Conservation (phyloP, 352 stramenopile genomes). For the Blastocystis sp. region DNA sequence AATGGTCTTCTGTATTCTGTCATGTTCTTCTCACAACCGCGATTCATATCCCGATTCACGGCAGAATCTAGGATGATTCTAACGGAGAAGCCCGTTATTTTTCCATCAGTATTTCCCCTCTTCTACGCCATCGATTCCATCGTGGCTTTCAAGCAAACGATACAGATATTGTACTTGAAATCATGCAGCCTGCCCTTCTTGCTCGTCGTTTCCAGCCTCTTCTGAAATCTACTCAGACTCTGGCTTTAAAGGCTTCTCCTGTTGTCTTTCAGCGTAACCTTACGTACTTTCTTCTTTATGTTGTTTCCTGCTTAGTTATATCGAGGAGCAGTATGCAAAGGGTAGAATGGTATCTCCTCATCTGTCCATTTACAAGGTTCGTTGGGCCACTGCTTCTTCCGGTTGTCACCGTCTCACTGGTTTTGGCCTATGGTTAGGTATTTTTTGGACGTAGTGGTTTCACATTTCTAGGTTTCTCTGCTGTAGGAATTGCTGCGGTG, state of each 20-base stretch:
- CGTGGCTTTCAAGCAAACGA: neutral
- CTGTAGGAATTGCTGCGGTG: conserved; percentile 64
- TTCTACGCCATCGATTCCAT: neutral
- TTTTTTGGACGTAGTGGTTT: neutral
- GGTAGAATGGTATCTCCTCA: conserved; percentile 68
- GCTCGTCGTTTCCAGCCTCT: conserved; percentile 53
- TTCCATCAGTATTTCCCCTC: neutral
- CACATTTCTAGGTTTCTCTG: conserved; percentile 51
- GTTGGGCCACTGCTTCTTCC: conserved; percentile 64
- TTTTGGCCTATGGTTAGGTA: conserved; percentile 66
- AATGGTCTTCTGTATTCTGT: too few species aligned
- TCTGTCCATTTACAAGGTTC: conserved; percentile 68
- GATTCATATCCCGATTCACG: neutral
- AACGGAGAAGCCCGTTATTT: neutral
- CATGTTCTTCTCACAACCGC: too few species aligned
- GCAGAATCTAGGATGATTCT: neutral
- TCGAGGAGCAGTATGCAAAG: conserved; percentile 66
- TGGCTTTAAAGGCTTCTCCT: conserved; percentile 46
- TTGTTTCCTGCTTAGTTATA: conserved; percentile 26
- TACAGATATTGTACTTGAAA: conserved; percentile 12
- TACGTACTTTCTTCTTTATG: neutral
- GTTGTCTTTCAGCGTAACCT: conserved; percentile 57
- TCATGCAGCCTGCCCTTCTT: conserved; percentile 63
- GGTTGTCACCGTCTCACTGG: conserved; percentile 68
- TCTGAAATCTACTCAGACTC: conserved; percentile 32